phyloP scores from a whole-genome alignment of 306 rosid species.

The Trifolium repens region DNA sequence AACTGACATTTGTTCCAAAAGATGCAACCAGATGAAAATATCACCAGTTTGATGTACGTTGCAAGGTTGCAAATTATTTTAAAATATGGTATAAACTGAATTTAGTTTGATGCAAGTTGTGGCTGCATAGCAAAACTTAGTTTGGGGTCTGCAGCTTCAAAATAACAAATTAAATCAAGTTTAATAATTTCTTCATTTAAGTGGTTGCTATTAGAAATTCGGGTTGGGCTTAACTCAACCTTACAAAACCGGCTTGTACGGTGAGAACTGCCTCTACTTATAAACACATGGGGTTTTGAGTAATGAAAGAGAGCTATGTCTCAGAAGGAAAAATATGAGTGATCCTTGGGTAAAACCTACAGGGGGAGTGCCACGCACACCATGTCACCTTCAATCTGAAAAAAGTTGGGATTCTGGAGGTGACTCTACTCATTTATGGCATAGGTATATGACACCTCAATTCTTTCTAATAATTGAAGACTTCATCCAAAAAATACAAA shows the following conservation, averaged over 20 bases:
- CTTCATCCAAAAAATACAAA: background rate
- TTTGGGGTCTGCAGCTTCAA: background rate
- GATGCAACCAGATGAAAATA: background rate
- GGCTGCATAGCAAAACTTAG: background rate
- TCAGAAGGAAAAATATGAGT: background rate
- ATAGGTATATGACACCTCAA: background rate
- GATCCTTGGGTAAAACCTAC: conserved; percentile 10
- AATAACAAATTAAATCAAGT: conserved; percentile 12
- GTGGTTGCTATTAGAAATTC: background rate
- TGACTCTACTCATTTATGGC: background rate
- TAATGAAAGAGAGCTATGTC: background rate
- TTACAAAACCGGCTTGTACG: too few species aligned
- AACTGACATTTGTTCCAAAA: background rate
- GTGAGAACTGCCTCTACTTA: too few species aligned
- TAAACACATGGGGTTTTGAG: background rate
- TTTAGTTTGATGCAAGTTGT: background rate
- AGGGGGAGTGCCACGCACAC: background rate
- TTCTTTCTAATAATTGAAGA: background rate
- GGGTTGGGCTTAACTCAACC: too few species aligned
- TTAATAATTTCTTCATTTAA: background rate
- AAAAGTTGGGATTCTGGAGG: conserved; percentile 7
- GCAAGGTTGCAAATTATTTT: background rate
- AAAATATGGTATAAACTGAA: conserved; percentile 2
- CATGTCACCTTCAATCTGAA: conserved; percentile 1
- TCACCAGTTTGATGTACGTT: background rate